Evolutionary conservation across 1,284 basidiomycete species (phyloP).

Genomic region (Cryptococcus sp.): DNA sequence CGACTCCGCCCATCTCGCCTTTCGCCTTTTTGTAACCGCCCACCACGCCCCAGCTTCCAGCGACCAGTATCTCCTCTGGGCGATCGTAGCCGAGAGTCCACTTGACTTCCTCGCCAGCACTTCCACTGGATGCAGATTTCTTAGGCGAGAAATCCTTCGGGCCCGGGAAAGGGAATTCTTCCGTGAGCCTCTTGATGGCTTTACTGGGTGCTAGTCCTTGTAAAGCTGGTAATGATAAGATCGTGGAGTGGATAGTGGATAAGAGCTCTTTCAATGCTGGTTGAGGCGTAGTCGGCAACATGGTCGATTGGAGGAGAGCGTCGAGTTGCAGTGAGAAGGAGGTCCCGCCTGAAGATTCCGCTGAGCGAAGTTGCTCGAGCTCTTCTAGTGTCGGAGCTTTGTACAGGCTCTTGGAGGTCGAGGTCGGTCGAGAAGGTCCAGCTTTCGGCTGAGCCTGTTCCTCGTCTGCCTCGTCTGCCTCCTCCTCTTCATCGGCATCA

Average conservation of each 20-base stretch:
- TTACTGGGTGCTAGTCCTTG: conserved; percentile 63
- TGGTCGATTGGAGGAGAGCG: conserved; percentile 76
- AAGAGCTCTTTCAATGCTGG: conserved; percentile 67
- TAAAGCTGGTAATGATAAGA: conserved; percentile 59
- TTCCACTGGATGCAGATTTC: conserved; percentile 60
- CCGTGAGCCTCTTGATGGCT: conserved; percentile 64
- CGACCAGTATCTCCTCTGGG: conserved; percentile 54
- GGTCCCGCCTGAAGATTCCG: conserved; percentile 38
- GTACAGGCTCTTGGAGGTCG: conserved; percentile 48
- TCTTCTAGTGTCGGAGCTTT: conserved; percentile 62
- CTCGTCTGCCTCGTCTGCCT: conserved; percentile 30
- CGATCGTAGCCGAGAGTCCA: conserved; percentile 72
- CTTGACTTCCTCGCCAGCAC: conserved; percentile 60
- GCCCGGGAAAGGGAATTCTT: conserved; percentile 62
- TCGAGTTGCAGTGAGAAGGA: conserved; percentile 59
- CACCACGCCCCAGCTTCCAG: conserved; percentile 62
- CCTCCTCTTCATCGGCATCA: conserved; percentile 27
- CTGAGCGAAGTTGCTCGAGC: conserved; percentile 58
- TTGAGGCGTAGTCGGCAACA: conserved; percentile 58
- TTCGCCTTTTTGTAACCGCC: conserved; percentile 57
- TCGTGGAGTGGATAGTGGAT: conserved; percentile 72
- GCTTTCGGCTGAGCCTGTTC: conserved; percentile 37
- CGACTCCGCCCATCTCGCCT: conserved; percentile 67
- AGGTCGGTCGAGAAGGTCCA: conserved; percentile 35
- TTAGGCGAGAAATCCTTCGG: conserved; percentile 60